Conservation (phyloP, 139 green algal species). For the Pseudopediastrum boryanum region DNA sequence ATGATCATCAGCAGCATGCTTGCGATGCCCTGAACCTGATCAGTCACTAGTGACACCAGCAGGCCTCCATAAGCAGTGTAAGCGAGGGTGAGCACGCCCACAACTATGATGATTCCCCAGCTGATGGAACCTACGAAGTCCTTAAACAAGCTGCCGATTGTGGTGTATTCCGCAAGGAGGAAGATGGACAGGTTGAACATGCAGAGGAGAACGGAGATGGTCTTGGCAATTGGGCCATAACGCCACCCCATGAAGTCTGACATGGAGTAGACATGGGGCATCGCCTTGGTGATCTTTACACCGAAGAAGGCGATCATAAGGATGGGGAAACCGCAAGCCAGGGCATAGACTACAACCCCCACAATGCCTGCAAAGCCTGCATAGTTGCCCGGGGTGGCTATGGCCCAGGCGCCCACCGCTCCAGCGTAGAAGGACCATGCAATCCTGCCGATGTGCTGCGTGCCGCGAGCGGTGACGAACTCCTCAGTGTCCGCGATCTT, state of each 20-base stretch:
- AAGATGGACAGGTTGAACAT: constrained; percentile 81
- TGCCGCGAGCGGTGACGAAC: constrained; percentile 65
- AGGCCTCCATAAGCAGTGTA: constrained; percentile 79
- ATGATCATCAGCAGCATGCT: constrained; percentile 62
- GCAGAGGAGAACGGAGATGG: constrained; percentile 56
- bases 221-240: constrained; percentile 60
- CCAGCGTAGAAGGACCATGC: constrained; percentile 76
- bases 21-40: constrained; percentile 68
- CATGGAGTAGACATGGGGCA: constrained; percentile 53
- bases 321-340: constrained; percentile 73
- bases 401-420: constrained; percentile 78
- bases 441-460: constrained; percentile 49
- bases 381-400: constrained; percentile 51
- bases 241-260: constrained; percentile 73
- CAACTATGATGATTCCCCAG: constrained; percentile 72
- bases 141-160: constrained; percentile 74
- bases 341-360: constrained; percentile 72
- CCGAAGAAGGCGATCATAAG: constrained; percentile 62
- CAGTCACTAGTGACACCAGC: constrained; percentile 81
- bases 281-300: not conserved
- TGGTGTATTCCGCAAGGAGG: constrained; percentile 48
- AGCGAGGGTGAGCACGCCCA: constrained; percentile 62
- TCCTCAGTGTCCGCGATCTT: constrained; percentile 47
- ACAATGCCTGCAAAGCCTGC: constrained; percentile 64
- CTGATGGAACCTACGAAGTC: constrained; percentile 57